Conservation (phyloP, 2,329 filamentous ascomycete species). For the Penicillium sumatraense region DNA sequence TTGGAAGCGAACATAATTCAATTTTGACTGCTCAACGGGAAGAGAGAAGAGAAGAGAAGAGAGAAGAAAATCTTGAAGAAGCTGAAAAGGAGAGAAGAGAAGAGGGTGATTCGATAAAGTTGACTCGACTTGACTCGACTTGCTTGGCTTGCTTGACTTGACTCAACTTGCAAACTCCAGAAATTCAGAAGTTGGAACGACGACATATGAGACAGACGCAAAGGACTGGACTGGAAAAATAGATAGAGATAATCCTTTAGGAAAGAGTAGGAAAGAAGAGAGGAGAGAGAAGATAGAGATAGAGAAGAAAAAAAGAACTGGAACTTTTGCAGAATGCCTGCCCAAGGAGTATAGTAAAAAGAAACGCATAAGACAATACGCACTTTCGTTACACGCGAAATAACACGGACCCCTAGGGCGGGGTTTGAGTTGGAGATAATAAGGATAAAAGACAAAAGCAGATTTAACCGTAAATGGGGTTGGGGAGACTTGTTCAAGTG, state of each 20-base stretch:
- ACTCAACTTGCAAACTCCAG: no score
- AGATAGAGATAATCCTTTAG: no score
- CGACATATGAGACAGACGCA: neutral
- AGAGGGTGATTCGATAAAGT: no score
- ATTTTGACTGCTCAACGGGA: slow-evolving; percentile 39
- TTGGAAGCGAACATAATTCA: slow-evolving; percentile 42
- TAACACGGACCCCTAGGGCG: slow-evolving; percentile 34
- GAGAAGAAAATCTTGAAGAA: neutral
- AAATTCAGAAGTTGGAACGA: no score
- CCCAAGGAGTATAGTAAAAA: slow-evolving; percentile 45
- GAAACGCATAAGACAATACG: slow-evolving; percentile 39
- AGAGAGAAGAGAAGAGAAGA: neutral
- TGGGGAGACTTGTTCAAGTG: neutral
- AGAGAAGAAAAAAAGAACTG: slow-evolving; percentile 28
- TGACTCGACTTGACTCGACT: no score
- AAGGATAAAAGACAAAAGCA: slow-evolving; percentile 20
- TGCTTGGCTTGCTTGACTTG: no score
- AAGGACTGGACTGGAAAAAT: neutral
- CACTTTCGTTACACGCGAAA: slow-evolving; percentile 45
- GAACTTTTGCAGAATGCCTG: slow-evolving; percentile 53
- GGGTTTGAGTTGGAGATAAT: slow-evolving; percentile 25
- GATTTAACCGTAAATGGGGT: slow-evolving; percentile 9
- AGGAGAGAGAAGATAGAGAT: slow-evolving; percentile 19
- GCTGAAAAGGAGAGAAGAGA: no score
- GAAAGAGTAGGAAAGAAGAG: no score